phyloP scores from a whole-genome alignment of 2,329 filamentous ascomycete species.

The Teratosphaeria viscida region DNA sequence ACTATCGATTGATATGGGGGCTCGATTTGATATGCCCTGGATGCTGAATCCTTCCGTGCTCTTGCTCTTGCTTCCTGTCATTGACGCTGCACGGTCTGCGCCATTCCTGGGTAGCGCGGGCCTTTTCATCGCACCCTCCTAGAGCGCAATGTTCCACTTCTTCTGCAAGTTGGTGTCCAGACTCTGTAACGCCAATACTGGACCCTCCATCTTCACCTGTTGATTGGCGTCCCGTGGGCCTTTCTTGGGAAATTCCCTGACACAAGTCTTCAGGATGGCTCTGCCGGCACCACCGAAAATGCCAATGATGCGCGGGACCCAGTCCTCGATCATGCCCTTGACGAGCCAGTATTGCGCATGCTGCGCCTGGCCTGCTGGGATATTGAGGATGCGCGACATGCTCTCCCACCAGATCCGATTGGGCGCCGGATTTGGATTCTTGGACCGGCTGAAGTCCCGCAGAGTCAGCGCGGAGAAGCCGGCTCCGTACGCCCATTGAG shows the following conservation, averaged over 20 bases:
- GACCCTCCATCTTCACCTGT: neutral
- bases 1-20: no score
- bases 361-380: conserved; percentile 45
- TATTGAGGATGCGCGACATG: conserved; percentile 66
- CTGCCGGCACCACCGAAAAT: conserved; percentile 72
- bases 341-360: conserved; percentile 41
- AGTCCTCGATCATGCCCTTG: conserved; percentile 47
- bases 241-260: conserved; percentile 9
- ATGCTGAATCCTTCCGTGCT: neutral
- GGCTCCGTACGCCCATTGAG: conserved; percentile 72
- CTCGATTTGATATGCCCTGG: neutral
- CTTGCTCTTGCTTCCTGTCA: neutral
- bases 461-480: conserved; percentile 77
- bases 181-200: conserved; percentile 5
- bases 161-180: conserved; percentile 2
- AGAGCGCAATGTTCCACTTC: conserved; percentile 4
- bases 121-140: conserved; percentile 1
- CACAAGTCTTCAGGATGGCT: conserved; percentile 48
- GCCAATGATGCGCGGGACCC: conserved; percentile 62
- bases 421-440: conserved; percentile 61
- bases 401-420: conserved; percentile 74
- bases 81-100: neutral
- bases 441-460: conserved; percentile 66
- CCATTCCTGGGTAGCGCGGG: neutral
- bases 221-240: conserved; percentile 4